A percentile compares a stretch with the other conserved stretches of the same genome.
These are phyloP conservation scores for Komagataea norvegica DNA, from an alignment of 1,139 yeast genomes.

Conservation along the genomic window DNA sequence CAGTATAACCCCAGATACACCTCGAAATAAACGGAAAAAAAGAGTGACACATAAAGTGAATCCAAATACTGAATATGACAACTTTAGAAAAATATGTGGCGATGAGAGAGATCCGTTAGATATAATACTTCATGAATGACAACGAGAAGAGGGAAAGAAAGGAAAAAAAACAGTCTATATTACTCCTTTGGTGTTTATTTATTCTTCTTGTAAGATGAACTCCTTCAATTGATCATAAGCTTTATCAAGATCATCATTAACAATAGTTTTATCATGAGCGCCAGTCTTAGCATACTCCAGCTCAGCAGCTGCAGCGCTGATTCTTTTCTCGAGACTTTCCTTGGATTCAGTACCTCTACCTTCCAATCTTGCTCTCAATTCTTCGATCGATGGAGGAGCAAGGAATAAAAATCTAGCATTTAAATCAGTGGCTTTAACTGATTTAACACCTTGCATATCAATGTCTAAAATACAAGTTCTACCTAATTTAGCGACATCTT, in stretches of 20 bases:
- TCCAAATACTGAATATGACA: conserved; percentile 8
- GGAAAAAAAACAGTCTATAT: background rate
- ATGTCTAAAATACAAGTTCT: conserved; percentile 87
- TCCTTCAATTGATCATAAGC: conserved; percentile 79
- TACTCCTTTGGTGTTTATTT: background rate
- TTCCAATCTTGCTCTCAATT: conserved; percentile 63
- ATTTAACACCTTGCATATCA: conserved; percentile 97
- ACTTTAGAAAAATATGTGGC: conserved; percentile 13
- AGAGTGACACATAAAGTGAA: conserved; percentile 10
- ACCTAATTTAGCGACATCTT: conserved; percentile 48
- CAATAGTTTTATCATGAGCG: conserved; percentile 84
- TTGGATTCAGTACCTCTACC: conserved; percentile 93
- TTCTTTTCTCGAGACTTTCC: conserved; percentile 77
- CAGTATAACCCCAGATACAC: conserved; percentile 1
- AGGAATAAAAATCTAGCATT: conserved; percentile 83
- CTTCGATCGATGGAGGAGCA: conserved; percentile 89
- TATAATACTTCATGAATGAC: conserved; percentile 9
- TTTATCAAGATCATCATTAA: conserved; percentile 85
- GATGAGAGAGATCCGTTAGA: conserved; percentile 20
- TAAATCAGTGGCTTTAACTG: conserved; percentile 76
- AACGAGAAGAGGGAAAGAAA: background rate
- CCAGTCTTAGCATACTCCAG: conserved; percentile 85
- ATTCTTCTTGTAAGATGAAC: conserved; percentile 49
- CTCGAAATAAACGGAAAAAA: conserved; percentile 5
- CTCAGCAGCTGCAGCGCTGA: conserved; percentile 83